phyloP scores from a whole-genome alignment of 371 early-diverging fungal genomes.

The Lichtheimia hyalospora region DNA sequence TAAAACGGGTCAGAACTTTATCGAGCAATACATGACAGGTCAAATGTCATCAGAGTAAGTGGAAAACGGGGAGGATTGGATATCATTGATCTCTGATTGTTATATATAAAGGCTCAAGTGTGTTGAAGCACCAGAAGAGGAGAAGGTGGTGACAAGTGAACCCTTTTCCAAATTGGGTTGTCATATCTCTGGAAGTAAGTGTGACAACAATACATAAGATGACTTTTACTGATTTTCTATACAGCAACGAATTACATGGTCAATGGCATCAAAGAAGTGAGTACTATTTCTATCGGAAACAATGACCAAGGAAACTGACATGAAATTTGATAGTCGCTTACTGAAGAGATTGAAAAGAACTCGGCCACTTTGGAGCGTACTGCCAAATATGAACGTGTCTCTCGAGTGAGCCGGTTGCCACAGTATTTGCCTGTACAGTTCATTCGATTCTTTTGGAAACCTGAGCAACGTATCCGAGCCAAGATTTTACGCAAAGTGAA shows the following conservation, averaged over 20 bases:
- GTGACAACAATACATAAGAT: background rate
- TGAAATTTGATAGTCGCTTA: conserved; percentile 47
- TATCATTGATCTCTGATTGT: background rate
- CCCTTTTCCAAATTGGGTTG: conserved; percentile 82
- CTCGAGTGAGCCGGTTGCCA: conserved; percentile 83
- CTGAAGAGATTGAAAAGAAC: conserved; percentile 86
- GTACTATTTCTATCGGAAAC: background rate
- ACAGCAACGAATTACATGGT: conserved; percentile 69
- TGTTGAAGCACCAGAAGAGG: conserved; percentile 83
- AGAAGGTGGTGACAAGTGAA: conserved; percentile 58
- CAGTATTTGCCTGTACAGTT: conserved; percentile 88
- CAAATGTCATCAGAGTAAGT: conserved; percentile 57
- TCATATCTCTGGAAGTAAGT: conserved; percentile 72
- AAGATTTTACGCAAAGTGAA: conserved; percentile 92
- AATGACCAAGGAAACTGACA: conserved; percentile 7
- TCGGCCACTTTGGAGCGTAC: conserved; percentile 79
- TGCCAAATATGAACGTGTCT: conserved; percentile 78
- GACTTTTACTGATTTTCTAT: background rate
- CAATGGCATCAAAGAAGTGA: conserved; percentile 56
- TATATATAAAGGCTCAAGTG: conserved; percentile 59
- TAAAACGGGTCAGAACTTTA: conserved; percentile 56
- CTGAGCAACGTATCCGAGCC: conserved; percentile 79
- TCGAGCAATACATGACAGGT: conserved; percentile 87
- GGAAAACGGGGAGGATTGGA: too few species aligned
- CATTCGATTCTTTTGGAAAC: conserved; percentile 97